phyloP scores from a whole-genome alignment of 805 yeast genomes.

The Lipomyces orientalis region DNA sequence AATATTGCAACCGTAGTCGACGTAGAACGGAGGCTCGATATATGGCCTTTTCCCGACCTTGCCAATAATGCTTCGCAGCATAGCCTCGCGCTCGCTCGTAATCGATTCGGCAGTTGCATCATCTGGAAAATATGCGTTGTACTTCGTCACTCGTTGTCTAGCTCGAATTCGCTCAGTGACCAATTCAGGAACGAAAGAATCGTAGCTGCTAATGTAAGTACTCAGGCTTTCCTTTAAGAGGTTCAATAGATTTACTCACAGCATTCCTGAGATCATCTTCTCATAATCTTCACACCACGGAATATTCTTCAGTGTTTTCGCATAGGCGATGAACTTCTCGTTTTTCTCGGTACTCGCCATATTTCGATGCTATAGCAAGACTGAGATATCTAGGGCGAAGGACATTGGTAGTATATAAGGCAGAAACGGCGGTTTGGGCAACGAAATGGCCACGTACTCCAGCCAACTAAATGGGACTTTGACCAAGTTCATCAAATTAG shows the following conservation, averaged over 20 bases:
- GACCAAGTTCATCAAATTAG: too few relatives aligned
- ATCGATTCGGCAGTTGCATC: slow-evolving; percentile 43
- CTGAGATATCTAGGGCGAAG: neutral
- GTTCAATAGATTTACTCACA: slow-evolving; percentile 23
- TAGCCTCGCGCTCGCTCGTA: slow-evolving; percentile 48
- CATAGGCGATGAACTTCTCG: slow-evolving; percentile 17
- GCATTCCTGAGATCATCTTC: slow-evolving; percentile 60
- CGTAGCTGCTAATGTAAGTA: slow-evolving; percentile 44
- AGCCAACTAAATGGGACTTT: too few relatives aligned
- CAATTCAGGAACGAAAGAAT: slow-evolving; percentile 44
- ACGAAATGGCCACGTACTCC: too few relatives aligned
- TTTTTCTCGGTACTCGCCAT: slow-evolving; percentile 9
- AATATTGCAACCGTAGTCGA: slow-evolving; percentile 72
- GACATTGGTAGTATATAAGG: too few relatives aligned
- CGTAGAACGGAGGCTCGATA: slow-evolving; percentile 64
- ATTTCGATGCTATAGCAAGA: neutral
- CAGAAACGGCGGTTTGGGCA: too few relatives aligned
- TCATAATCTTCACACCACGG: slow-evolving; percentile 52
- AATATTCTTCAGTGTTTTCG: slow-evolving; percentile 15
- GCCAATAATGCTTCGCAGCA: slow-evolving; percentile 56
- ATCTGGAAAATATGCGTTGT: slow-evolving; percentile 41
- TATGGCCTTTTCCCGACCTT: slow-evolving; percentile 49
- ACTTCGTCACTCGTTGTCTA: slow-evolving; percentile 43
- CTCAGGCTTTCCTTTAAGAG: neutral
- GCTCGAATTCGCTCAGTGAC: slow-evolving; percentile 41